Base-by-base conservation (phyloP, 768 basidiomycete species). In the Cystobasidium ongulense region DNA sequence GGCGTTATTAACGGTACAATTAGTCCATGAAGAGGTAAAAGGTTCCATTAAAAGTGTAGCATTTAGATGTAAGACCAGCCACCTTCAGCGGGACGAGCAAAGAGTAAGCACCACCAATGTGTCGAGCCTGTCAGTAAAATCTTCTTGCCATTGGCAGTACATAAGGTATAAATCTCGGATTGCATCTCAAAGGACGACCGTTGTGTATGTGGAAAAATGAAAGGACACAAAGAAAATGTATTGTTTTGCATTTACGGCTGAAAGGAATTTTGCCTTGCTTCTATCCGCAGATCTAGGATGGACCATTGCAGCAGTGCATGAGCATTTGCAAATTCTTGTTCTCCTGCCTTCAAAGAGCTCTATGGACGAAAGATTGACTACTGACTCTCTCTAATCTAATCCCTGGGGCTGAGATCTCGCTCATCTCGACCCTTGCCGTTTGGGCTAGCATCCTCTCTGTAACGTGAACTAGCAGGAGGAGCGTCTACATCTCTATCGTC, bases 371-470 rank as follows among this genome's bases (percentile, higher is more conserved):
- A n/a, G 13, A 13, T 46, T n/a, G 43, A 46, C 43, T 46, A n/a
- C n/a, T 46, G 13, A 13, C 43, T 13, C 43, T 13, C n/a, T 46
- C 43, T 46, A 46, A 46, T 46, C 13, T 59, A 41, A 21, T 46
- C 52, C 8, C 35, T 23, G 11, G 68, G 68, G 39, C 68, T 71
- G 25, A 61, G 25, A 21, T 52, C 52, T 39, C 68, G 52, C 18
- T 71, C 68, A 7, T 71, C 54, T 36, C 68, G 23, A 11, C 29
- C 27, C 18, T 23, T 29, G 33, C 21, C 53, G 17, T 25, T 5
- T 5, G 68, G 68, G 31, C 68, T 71, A 10, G 25, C 29, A 33
- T 71, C 68, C 1, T 71, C 68, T n/a, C 68, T 29, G 68, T 29
- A 59, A 21, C 54, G 11, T 3, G 23, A 15, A 25, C 46, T 18